A percentile compares a stretch with the other conserved stretches of the same genome.
These are phyloP conservation scores for Nicotiana otophora DNA, from an alignment of 257 asterid genomes.

Conservation along the genomic window DNA sequence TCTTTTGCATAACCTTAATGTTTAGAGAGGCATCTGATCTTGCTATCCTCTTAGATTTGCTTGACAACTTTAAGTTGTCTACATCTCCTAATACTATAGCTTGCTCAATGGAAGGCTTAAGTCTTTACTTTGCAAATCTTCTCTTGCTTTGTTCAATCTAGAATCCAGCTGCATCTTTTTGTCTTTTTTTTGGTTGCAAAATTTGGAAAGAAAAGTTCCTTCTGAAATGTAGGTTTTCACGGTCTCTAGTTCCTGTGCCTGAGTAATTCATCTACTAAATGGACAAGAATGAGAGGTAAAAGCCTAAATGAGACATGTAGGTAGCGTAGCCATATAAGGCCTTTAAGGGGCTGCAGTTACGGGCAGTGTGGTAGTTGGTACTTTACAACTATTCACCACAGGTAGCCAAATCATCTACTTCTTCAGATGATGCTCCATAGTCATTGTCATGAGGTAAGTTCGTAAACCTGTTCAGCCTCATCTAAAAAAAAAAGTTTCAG, in stretches of 20 bases:
- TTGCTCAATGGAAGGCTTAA: neutral
- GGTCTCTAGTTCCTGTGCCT: neutral
- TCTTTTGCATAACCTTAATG: neutral
- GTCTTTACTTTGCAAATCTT: neutral
- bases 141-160: neutral
- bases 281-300: too few relatives aligned
- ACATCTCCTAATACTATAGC: neutral
- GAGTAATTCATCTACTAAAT: too few relatives aligned
- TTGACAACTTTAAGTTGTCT: neutral
- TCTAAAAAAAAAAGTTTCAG: too few relatives aligned
- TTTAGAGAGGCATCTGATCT: slow-evolving; percentile 1
- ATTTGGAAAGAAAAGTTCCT: neutral
- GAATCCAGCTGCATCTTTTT: neutral
- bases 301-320: too few relatives aligned
- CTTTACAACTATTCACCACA: too few relatives aligned
- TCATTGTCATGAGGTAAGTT: too few relatives aligned
- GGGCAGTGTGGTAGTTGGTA: too few relatives aligned
- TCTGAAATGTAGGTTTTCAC: neutral
- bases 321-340: too few relatives aligned
- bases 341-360: too few relatives aligned
- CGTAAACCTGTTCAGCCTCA: too few relatives aligned
- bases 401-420: too few relatives aligned
- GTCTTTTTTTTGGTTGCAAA: neutral
- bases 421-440: too few relatives aligned
- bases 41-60: neutral